These are phyloP conservation scores for Solanum etuberosum DNA, from an alignment of 257 asterid species.

Conservation along the genomic window DNA sequence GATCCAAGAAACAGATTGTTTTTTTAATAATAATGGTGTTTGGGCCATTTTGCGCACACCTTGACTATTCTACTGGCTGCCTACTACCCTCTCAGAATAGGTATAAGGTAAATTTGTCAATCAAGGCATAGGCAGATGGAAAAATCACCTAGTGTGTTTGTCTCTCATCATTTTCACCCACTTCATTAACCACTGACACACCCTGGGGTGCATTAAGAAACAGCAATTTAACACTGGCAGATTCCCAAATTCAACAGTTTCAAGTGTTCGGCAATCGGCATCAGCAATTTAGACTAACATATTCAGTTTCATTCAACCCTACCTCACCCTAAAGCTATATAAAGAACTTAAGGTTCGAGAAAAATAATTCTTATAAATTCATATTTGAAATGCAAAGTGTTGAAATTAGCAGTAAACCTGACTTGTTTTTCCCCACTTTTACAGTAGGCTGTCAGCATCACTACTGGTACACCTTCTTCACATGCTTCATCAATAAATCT, in stretches of 20 bases:
- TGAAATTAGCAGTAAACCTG: conserved; percentile 39
- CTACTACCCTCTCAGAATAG: background rate
- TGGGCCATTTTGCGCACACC: background rate
- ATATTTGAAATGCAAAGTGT: background rate
- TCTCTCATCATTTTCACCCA: background rate
- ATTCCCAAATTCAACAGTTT: background rate
- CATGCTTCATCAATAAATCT: conserved; percentile 74
- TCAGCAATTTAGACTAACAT: background rate
- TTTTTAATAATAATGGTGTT: background rate
- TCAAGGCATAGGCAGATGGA: background rate
- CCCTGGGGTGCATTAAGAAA: background rate
- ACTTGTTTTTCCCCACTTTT: conserved; percentile 62
- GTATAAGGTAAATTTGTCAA: background rate
- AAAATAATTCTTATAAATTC: background rate
- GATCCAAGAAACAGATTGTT: background rate
- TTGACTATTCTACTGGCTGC: background rate
- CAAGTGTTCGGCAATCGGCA: background rate
- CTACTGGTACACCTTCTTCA: conserved; percentile 53
- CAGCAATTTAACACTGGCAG: background rate
- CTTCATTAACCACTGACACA: background rate
- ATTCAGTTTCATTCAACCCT: background rate
- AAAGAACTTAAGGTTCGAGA: background rate
- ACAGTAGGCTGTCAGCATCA: conserved; percentile 56
- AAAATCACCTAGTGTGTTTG: background rate
- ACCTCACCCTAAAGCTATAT: background rate